Percentiles rank a stretch among this genome's conserved stretches.
Evolutionary conservation across 2,329 filamentous ascomycete genomes (phyloP).

Genomic region (Keithomyces neogunnii): DNA sequence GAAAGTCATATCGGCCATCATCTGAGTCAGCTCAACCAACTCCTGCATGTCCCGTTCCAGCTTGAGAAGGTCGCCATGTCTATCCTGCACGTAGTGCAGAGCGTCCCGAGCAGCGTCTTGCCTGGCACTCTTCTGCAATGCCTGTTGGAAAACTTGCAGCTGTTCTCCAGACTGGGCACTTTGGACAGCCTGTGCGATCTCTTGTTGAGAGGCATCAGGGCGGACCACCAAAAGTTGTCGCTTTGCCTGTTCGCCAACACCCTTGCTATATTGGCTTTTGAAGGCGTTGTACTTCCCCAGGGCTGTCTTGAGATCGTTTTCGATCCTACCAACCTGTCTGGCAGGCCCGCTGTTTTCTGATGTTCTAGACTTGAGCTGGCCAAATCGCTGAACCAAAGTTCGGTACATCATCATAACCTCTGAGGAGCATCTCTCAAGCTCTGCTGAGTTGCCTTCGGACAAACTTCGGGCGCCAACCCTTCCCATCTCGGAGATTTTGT

Average conservation of each 20-base stretch:
- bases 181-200: slow-evolving; percentile 64
- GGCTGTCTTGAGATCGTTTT: slow-evolving; percentile 69
- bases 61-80: slow-evolving; percentile 81
- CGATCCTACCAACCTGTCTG: slow-evolving; percentile 72
- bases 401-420: slow-evolving; percentile 82
- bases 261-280: slow-evolving; percentile 72
- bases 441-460: no score
- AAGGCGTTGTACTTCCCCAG: slow-evolving; percentile 75
- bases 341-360: slow-evolving; percentile 67
- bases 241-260: slow-evolving; percentile 73
- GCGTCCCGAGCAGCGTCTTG: slow-evolving; percentile 70
- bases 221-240: slow-evolving; percentile 86
- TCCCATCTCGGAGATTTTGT: background rate
- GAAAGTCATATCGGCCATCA: slow-evolving; percentile 77
- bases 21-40: slow-evolving; percentile 84
- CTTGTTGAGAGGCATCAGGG: slow-evolving; percentile 68
- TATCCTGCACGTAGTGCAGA: slow-evolving; percentile 53
- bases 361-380: slow-evolving; percentile 71
- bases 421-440: slow-evolving; percentile 64
- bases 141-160: slow-evolving; percentile 81
- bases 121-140: slow-evolving; percentile 72
- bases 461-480: background rate
- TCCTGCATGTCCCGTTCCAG: slow-evolving; percentile 63
- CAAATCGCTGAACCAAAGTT: slow-evolving; percentile 68
- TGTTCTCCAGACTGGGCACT: slow-evolving; percentile 64